Base-by-base conservation (phyloP, 2,329 filamentous ascomycete species). In the Coniochaeta prunicola region DNA sequence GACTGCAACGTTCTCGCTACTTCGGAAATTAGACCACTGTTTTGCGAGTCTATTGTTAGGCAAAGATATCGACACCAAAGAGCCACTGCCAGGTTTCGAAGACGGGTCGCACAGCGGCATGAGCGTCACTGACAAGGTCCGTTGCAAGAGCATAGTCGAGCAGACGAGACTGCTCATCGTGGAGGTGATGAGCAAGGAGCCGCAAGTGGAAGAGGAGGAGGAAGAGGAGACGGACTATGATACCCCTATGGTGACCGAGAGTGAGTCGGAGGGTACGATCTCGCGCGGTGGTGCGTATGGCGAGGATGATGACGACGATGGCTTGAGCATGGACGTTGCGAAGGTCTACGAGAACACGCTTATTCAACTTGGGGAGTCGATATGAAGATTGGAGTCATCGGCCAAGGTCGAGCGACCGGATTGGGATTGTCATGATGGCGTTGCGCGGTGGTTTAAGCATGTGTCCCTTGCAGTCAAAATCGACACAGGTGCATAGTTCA, bases 41-140 rank as follows among this genome's bases (percentile, higher is more conserved):
- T 96, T 97, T 68, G 84, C 89, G 1, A 90, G 88, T 59, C 76
- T 97, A 10, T 69, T 96, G 1, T 75, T 79, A 26, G 89, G 89
- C 3, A 74, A 81, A 59, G 86, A 96, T 66, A 73, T 86, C 3
- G 82, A 86, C 15, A 87, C 87, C 0, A 81, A 82, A 0, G 83
- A 87, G 40, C 66, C 76, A 0, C 76, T 96, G 1, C 86, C 90
- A 0, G 91, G 91, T 0, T 91, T 92, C 62, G 83, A 85, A 63
- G 79, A 76, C 7, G 82, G 82, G 0, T 75, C 79, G 5, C 73
- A 78, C 0, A 84, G 86, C 0, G 88, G 90, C 0, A 87, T 90
- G 77, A 91, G 86, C 1, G 77, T 74, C 19, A 93, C 90, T 0
- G 91, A 97, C 70, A 96, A 94, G 80, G 91, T 97, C 8, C 83